Percentiles rank a stretch among this genome's conserved stretches.
phyloP scores from a whole-genome alignment of 352 stramenopile genomes.

The Phytophthora constricta region DNA sequence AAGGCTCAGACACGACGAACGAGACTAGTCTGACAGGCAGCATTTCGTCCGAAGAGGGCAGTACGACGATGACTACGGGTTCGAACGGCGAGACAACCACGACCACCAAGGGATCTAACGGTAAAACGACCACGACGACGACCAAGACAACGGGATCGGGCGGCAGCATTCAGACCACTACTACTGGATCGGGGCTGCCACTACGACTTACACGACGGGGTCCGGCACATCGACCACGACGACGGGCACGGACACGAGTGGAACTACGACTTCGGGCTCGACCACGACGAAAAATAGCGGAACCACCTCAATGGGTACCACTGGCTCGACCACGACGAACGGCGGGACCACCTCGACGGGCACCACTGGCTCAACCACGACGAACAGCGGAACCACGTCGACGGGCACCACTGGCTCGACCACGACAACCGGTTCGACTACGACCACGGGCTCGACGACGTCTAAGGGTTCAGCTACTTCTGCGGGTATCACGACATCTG shows the following conservation, averaged over 20 bases:
- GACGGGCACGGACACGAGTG: too few species aligned
- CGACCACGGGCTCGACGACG: conserved; percentile 15
- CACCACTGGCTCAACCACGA: too few species aligned
- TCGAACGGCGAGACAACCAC: conserved; percentile 3
- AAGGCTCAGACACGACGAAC: conserved; percentile 14
- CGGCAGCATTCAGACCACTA: conserved; percentile 7
- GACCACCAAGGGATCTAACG: conserved; percentile 16
- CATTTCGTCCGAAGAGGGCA: conserved; percentile 21
- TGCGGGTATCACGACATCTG: conserved; percentile 14
- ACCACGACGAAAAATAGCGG: not conserved
- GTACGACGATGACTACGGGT: conserved; percentile 14
- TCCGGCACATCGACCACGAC: conserved; percentile 12
- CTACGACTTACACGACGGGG: conserved; percentile 13
- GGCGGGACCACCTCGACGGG: too few species aligned
- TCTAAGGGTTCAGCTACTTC: too few species aligned
- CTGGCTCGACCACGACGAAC: too few species aligned
- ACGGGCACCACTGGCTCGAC: conserved; percentile 18
- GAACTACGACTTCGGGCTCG: conserved; percentile 5
- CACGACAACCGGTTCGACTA: conserved; percentile 16
- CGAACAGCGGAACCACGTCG: conserved; percentile 23
- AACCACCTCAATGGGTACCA: too few species aligned
- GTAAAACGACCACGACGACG: conserved; percentile 20
- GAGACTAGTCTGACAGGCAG: conserved; percentile 7
- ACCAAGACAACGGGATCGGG: conserved; percentile 24
- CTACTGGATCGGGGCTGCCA: conserved; percentile 19